Percentiles rank a stretch among this genome's conserved stretches.
phyloP scores from a whole-genome alignment of 2,329 filamentous ascomycete genomes.

The Apiospora sp. region DNA sequence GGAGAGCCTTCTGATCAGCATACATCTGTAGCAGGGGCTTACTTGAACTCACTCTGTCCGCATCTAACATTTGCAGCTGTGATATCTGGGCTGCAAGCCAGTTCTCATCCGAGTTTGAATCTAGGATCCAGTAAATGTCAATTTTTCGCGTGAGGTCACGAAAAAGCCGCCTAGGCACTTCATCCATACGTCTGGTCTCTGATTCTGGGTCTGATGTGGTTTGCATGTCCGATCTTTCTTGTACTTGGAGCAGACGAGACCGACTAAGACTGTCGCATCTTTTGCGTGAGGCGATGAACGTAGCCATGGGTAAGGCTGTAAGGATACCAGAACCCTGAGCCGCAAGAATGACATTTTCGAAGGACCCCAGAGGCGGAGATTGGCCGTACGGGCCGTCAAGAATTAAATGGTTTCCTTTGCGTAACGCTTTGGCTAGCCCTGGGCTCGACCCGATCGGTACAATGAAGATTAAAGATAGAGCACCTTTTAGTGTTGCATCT shows the following conservation, averaged over 20 bases:
- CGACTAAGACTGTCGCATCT: constrained; percentile 3
- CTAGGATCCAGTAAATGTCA: constrained; percentile 1
- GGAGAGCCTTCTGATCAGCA: constrained; percentile 3
- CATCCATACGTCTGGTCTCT: not conserved
- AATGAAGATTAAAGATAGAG: not conserved
- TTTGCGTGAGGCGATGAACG: constrained; percentile 9
- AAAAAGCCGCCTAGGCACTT: constrained; percentile 17
- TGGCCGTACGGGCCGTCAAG: constrained; percentile 12
- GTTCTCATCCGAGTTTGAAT: constrained; percentile 6
- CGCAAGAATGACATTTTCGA: constrained; percentile 5
- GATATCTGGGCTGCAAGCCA: not conserved
- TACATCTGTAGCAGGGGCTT: not conserved
- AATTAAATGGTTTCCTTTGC: not conserved
- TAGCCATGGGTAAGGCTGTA: constrained; percentile 9
- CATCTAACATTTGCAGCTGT: not conserved
- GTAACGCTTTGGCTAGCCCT: not conserved
- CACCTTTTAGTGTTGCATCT: not conserved
- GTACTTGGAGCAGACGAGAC: constrained; percentile 8
- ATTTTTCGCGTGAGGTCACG: constrained; percentile 14
- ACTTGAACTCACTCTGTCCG: constrained; percentile 15
- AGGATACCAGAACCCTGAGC: constrained; percentile 4
- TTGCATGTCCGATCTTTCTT: constrained; percentile 1
- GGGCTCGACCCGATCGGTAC: not conserved
- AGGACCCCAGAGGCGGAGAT: constrained; percentile 6
- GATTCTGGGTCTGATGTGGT: not conserved